Evolutionary conservation across 1,284 basidiomycete species (phyloP).

Genomic region (Moniliella sp.): DNA sequence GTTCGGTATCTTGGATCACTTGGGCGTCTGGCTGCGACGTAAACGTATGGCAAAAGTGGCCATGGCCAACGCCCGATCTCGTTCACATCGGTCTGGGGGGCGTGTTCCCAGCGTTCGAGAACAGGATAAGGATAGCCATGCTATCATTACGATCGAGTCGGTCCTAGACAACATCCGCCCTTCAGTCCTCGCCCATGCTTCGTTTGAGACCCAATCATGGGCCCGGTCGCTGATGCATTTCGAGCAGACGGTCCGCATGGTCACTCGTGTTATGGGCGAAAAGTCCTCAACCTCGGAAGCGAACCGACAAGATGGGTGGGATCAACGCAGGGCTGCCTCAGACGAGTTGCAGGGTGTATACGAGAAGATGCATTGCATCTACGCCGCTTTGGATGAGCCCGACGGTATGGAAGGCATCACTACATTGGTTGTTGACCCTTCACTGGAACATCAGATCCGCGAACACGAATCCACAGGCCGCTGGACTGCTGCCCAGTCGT

Average conservation of each 20-base stretch:
- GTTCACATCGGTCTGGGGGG: no score
- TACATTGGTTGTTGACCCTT: slow-evolving; percentile 63
- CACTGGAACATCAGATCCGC: slow-evolving; percentile 84
- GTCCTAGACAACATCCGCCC: slow-evolving; percentile 63
- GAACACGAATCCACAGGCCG: slow-evolving; percentile 90
- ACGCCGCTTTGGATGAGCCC: slow-evolving; percentile 83
- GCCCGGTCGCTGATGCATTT: slow-evolving; percentile 85
- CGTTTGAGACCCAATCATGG: slow-evolving; percentile 77
- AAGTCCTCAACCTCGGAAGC: slow-evolving; percentile 33
- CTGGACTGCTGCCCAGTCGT: slow-evolving; percentile 96
- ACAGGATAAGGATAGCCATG: slow-evolving; percentile 28
- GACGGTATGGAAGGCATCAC: slow-evolving; percentile 99
- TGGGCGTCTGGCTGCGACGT: slow-evolving; percentile 62
- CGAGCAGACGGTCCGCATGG: slow-evolving; percentile 42
- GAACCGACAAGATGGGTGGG: slow-evolving; percentile 37
- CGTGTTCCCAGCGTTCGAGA: no score
- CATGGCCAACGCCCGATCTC: not conserved
- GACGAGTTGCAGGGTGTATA: slow-evolving; percentile 47
- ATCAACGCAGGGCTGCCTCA: no score
- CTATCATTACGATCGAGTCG: slow-evolving; percentile 44
- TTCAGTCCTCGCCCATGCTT: slow-evolving; percentile 73
- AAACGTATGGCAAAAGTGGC: slow-evolving; percentile 26
- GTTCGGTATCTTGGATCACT: slow-evolving; percentile 80
- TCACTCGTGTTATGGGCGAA: slow-evolving; percentile 13
- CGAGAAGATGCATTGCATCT: slow-evolving; percentile 82